Base-by-base conservation (phyloP, 768 basidiomycete species). In the Roridomyces roridus region DNA sequence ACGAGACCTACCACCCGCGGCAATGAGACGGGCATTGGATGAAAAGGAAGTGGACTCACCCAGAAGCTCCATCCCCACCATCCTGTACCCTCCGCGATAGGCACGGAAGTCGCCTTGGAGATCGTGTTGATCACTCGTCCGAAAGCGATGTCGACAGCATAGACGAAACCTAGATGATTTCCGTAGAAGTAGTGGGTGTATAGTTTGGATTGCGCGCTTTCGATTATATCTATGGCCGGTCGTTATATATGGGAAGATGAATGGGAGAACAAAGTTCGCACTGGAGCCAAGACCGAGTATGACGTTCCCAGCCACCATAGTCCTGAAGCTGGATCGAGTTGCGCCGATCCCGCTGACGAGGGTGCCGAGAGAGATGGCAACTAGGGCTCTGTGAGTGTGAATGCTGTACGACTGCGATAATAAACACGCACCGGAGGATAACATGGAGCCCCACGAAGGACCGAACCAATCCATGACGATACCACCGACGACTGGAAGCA, bases 181-280 rank as follows among this genome's bases (percentile, higher is more conserved):
- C 52, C 52, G 52, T 54, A 54, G 26, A 54, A 54, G 43, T 44
- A 54, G 26, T 54, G 52, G 15, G 52, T 45, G 31, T 53, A 53
- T 24, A 53, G 51, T 23, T 53, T 53, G 6, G 51, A 43, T 35
- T 53, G 51, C 21, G 31, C 44, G 14, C 42, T 54, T 17, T 52
- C 51, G 35, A 52, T 52, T 9, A 31, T 43, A 18, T 39, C 51
- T 52, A 20, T 7, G 28, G 28, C 42, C n/a, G n/a, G n/a, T n/a
- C n/a, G n/a, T n/a, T n/a, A n/a, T n/a, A n/a, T n/a, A n/a, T n/a
- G n/a, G n/a, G n/a, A n/a, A n/a, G n/a, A n/a, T n/a, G n/a, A n/a
- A n/a, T n/a, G n/a, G 26, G 23, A 17, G n/a, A 28, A 18, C n/a
- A 28, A n/a, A 7, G 23, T 15, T 9, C 51, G n/a, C 17, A 52